A percentile compares a stretch with the other conserved stretches of the same genome.
phyloP scores from a whole-genome alignment of 352 stramenopile species.

The Globisporangium nagaii region DNA sequence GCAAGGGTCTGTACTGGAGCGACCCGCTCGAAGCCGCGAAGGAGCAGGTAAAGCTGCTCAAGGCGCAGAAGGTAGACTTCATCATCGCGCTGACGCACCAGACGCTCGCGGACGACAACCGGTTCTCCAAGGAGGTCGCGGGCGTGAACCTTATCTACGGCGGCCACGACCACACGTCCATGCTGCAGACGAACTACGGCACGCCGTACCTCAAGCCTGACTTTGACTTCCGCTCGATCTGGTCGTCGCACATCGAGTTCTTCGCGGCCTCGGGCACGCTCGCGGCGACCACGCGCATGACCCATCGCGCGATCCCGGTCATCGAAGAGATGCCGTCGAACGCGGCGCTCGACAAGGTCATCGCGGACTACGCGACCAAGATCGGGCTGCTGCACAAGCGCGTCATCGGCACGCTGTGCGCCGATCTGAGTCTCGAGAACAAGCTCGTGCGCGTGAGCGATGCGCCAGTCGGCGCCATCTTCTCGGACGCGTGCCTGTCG shows the following conservation, averaged over 20 bases:
- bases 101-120: neutral
- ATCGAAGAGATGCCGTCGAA: conserved; percentile 54
- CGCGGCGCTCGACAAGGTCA: conserved; percentile 36
- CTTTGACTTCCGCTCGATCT: conserved; percentile 71
- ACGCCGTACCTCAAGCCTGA: conserved; percentile 70
- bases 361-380: conserved; percentile 34
- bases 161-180: conserved; percentile 64
- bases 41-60: conserved; percentile 35
- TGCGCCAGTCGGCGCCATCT: conserved; percentile 45
- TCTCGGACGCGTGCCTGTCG: conserved; percentile 20
- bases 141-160: conserved; percentile 68
- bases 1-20: conserved; percentile 59
- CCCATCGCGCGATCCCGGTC: conserved; percentile 45
- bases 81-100: conserved; percentile 19
- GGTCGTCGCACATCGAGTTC: conserved; percentile 55
- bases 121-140: conserved; percentile 21
- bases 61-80: conserved; percentile 45
- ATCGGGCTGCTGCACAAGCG: conserved; percentile 37
- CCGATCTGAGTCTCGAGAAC: conserved; percentile 42
- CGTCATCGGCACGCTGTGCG: conserved; percentile 49
- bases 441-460: conserved; percentile 43
- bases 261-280: neutral
- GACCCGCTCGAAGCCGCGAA: conserved; percentile 55
- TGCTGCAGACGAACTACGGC: conserved; percentile 63
- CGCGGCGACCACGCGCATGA: conserved; percentile 24